phyloP scores from a whole-genome alignment of 345 rosid genomes.

The Balakata baccata region DNA sequence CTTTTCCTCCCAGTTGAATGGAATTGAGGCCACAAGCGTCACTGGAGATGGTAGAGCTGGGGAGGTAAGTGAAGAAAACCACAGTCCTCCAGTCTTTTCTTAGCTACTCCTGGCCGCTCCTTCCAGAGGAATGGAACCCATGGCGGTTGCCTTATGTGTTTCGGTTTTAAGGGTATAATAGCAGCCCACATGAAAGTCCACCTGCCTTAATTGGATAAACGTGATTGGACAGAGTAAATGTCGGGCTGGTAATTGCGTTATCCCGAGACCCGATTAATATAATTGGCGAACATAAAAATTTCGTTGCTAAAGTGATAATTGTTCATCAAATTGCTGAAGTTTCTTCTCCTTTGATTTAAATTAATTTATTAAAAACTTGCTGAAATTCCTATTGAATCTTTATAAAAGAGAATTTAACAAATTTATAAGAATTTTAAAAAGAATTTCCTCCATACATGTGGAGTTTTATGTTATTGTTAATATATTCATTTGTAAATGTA shows the following conservation, averaged over 20 bases:
- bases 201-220: not conserved
- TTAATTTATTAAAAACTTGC: too few relatives aligned
- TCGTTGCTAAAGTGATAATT: too few relatives aligned
- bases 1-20: slow-evolving; percentile 77
- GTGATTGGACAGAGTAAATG: not conserved
- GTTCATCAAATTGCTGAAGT: too few relatives aligned
- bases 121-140: slow-evolving; percentile 88
- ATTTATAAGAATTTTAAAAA: too few relatives aligned
- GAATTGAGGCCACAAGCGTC: slow-evolving; percentile 63
- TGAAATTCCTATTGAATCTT: too few relatives aligned
- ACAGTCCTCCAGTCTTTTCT: slow-evolving; percentile 64
- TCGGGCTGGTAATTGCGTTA: not conserved
- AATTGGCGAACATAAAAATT: too few relatives aligned
- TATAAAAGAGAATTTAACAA: too few relatives aligned
- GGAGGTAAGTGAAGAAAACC: slow-evolving; percentile 24
- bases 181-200: not conserved
- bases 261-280: too few relatives aligned
- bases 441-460: too few relatives aligned
- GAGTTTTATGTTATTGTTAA: too few relatives aligned
- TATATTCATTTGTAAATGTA: too few relatives aligned
- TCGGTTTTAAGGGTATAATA: slow-evolving; percentile 26
- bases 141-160: slow-evolving; percentile 55
- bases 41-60: slow-evolving; percentile 40
- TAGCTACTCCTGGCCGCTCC: slow-evolving; percentile 68
- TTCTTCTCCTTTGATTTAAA: too few relatives aligned